A percentile compares a stretch with the other conserved stretches of the same genome.
Conservation (phyloP, 2,329 filamentous ascomycete species). For the Calonectria multiphialidica region DNA sequence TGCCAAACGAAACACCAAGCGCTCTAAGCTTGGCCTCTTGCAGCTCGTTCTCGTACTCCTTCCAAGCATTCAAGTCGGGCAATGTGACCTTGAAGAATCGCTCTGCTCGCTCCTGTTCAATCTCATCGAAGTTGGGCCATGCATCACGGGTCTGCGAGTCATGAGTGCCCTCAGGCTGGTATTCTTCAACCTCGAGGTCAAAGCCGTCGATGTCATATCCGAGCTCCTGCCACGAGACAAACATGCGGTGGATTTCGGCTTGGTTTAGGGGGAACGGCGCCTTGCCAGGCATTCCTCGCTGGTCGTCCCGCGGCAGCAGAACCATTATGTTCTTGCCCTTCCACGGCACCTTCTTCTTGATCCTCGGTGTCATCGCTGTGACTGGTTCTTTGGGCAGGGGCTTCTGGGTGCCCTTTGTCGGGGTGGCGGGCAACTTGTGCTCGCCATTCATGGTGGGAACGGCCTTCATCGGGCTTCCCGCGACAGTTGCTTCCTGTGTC, state of each 20-base stretch:
- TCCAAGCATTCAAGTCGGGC: constrained; percentile 78
- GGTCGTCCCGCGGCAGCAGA: constrained; percentile 75
- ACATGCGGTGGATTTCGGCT: constrained; percentile 70
- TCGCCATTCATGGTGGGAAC: constrained; percentile 42
- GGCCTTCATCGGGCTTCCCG: constrained; percentile 40
- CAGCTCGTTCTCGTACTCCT: constrained; percentile 83
- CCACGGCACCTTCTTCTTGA: constrained; percentile 81
- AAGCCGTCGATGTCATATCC: constrained; percentile 79
- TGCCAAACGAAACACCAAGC: constrained; percentile 85
- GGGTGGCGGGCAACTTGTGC: constrained; percentile 48
- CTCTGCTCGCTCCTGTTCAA: constrained; percentile 66
- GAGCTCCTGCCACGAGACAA: constrained; percentile 74
- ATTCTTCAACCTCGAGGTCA: constrained; percentile 67
- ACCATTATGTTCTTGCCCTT: constrained; percentile 81
- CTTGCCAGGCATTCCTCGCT: constrained; percentile 69
- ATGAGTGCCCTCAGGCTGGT: constrained; percentile 51
- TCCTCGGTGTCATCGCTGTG: constrained; percentile 60
- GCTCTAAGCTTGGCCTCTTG: constrained; percentile 94
- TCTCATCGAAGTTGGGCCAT: constrained; percentile 74
- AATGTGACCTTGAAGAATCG: constrained; percentile 72
- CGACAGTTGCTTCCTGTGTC: constrained; percentile 41
- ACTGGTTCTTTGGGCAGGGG: constrained; percentile 51
- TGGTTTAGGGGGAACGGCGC: constrained; percentile 66
- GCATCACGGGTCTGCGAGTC: constrained; percentile 74
- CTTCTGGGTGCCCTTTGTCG: constrained; percentile 50